Base-by-base conservation (phyloP, 2,329 filamentous ascomycete genomes). In the Exophiala sideris region DNA sequence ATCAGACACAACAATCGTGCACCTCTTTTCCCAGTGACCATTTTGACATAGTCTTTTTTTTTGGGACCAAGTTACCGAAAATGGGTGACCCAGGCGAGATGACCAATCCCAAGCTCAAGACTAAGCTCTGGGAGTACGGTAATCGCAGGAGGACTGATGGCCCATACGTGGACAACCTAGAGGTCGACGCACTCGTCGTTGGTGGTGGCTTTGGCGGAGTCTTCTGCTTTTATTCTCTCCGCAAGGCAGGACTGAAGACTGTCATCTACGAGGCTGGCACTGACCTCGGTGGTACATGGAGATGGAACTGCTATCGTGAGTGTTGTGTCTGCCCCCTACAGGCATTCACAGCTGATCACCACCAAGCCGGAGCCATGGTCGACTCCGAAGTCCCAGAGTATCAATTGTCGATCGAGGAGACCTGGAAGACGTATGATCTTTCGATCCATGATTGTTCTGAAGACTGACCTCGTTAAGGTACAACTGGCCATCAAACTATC, bases 191-290 rank as follows among this genome's bases (percentile, higher is more conserved):
- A 14, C 58, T 67, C 20, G 57, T 63, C 48, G 62, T 68, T 5
- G 67, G 67, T 48, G 66, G 64, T 10, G 66, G 67, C 7, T 66
- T 67, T 48, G 60, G 74, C 21, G 78, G 78, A 11, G 67, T 79
- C 14, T 81, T 77, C 53, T 74, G 75, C 67, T 74, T 82, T 34
- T 76, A 81, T 58, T 73, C 73, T 0, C 72, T 82, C 9, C 76
- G 78, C 2, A 75, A 80, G 8, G 70, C 70, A 8, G 80, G 79
- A 1, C 65, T 76, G 29, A 76, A 75, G 10, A 68, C 72, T 1
- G 71, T 74, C 29, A 71, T 83, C 18, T 79, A 77, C 56, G 81
- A 84, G 57, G 77, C 79, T 0, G 80, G 76, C 9, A 71, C 71
- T 7, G 74, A 76, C 47, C 65, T 74, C 0, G 60, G 60, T 14